Evolutionary conservation across 2,329 filamentous ascomycete species (phyloP), one percentile per base, ranked within the genome.

Genomic region (Juglanconis sp.): DNA sequence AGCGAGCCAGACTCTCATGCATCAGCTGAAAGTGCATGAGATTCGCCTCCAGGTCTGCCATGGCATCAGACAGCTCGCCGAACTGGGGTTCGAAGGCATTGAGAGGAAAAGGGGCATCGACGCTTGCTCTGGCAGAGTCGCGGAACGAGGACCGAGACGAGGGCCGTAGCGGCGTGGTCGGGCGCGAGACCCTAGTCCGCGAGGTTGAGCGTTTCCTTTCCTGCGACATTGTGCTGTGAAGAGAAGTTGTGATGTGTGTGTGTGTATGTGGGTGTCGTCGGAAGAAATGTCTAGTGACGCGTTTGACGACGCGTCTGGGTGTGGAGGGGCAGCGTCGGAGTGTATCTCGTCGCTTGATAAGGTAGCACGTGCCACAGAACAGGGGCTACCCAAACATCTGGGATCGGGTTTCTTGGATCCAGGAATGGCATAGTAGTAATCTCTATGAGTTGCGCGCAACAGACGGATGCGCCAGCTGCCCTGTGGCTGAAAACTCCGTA

Each of bases 11-110:
- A 69, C 91, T 96, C 78, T 98, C 94, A 71, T 99, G 92, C 88
- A 99, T 96, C 64, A 97, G 79, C 74, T 98, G 94, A 66, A 99
- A 87, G 72, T 97, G 92, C 88, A 96, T 92, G 79, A 98, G 92
- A 74, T 99, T 98, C 63, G 92, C 91, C 78, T 99, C 95, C 9
- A 99, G 84, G 69, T 98, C 95, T 31, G 92, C 92, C 86, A 98
- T 93, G 61, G 90, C 89, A 74, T 99, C 95, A 9, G 91, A 90
- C 2, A 99, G 82, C 76, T 99, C 95, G 13, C 92, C 92, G 74
- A 99, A 98, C 13, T 90, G 89, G 0, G 92, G 91, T 72, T 98
- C 93, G 60, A 98, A 87, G 2, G 83, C 77, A 67, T 94, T 91
- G 63, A 98, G 85, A 0, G 92, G 92, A 61, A 88, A 87, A 4